Conservation (phyloP, 495 filamentous ascomycete species). For the Copromyces sp. region DNA sequence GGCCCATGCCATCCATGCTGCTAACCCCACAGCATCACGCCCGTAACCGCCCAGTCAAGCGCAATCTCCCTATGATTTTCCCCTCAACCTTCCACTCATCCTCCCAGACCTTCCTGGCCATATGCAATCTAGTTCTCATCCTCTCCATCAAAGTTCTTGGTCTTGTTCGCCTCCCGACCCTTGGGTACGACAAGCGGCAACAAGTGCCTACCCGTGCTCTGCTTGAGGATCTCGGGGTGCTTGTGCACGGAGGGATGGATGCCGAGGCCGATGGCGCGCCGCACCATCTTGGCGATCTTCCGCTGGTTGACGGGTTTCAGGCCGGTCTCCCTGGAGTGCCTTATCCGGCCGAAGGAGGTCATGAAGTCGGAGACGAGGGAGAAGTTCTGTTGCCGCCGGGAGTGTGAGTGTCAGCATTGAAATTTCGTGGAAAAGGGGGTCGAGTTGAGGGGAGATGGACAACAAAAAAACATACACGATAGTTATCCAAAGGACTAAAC, state of each 20-base stretch:
- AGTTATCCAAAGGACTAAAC: conserved; percentile 72
- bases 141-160: background rate
- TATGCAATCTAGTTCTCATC: background rate
- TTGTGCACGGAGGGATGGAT: conserved; percentile 85
- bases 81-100: background rate
- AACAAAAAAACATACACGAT: conserved; percentile 51
- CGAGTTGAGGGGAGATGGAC: background rate
- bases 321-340: conserved; percentile 60
- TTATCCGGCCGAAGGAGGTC: conserved; percentile 76
- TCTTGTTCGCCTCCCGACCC: background rate
- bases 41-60: background rate
- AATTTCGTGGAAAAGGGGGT: background rate
- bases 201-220: conserved; percentile 5
- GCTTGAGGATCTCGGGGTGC: conserved; percentile 76
- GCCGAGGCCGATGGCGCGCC: conserved; percentile 78
- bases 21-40: background rate
- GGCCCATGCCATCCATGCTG: background rate
- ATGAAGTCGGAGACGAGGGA: conserved; percentile 84
- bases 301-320: conserved; percentile 83
- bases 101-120: background rate
- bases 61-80: background rate
- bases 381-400: conserved; percentile 62
- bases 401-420: conserved; percentile 2
- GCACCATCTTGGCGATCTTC: conserved; percentile 82
- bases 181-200: background rate